Conservation (phyloP, 2,329 filamentous ascomycete species). For the Diaporthe batatas region DNA sequence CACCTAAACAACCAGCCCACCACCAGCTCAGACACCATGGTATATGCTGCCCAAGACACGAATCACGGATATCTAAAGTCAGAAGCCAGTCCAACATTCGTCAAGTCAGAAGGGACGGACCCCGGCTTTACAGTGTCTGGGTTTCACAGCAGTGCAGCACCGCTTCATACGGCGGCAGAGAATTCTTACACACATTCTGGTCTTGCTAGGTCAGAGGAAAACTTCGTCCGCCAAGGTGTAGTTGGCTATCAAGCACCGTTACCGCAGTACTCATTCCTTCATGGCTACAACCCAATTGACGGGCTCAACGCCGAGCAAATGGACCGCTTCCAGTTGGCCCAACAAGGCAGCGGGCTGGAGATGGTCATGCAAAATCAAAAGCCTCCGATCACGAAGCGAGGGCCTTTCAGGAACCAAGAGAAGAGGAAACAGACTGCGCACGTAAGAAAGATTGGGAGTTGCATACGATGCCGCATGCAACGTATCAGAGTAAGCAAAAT, state of each 20-base stretch:
- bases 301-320: conserved; percentile 36
- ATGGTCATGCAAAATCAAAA: conserved; percentile 52
- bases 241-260: conserved; percentile 15
- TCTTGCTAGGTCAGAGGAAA: neutral
- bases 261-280: conserved; percentile 5
- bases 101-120: conserved; percentile 44
- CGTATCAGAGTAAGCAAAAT: conserved; percentile 66
- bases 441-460: conserved; percentile 70
- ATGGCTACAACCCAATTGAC: conserved; percentile 18
- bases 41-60: conserved; percentile 52
- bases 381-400: conserved; percentile 58
- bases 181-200: conserved; percentile 1
- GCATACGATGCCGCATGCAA: conserved; percentile 73
- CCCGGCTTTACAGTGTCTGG: conserved; percentile 36
- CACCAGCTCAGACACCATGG: conserved; percentile 55
- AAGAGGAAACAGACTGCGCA: conserved; percentile 67
- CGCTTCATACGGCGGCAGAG: conserved; percentile 4
- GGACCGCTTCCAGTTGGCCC: conserved; percentile 36
- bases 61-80: conserved; percentile 47
- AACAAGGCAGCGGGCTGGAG: conserved; percentile 38
- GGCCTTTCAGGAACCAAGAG: conserved; percentile 67
- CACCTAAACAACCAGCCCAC: conserved; percentile 36
- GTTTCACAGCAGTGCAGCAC: neutral
- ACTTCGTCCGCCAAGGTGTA: conserved; percentile 1
- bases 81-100: conserved; percentile 44